Evolutionary conservation across 2,329 filamentous ascomycete genomes (phyloP).

Genomic region (Lomentospora prolificans): DNA sequence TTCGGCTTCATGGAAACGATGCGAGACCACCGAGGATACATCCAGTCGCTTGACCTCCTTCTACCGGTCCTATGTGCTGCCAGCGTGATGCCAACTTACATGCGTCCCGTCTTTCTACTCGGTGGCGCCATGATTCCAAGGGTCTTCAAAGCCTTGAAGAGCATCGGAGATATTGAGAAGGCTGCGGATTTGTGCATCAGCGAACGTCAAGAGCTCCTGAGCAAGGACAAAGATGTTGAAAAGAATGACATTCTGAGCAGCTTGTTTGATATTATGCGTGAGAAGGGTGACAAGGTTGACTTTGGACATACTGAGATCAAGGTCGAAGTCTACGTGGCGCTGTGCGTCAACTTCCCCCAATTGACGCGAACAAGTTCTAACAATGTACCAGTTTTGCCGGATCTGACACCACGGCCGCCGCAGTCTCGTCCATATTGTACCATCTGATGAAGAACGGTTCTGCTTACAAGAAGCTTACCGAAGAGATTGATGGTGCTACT

Average conservation of each 20-base stretch:
- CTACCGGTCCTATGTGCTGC: not conserved
- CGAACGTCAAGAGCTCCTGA: not conserved
- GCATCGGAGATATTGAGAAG: not conserved
- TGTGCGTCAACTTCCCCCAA: not conserved
- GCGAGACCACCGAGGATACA: not conserved
- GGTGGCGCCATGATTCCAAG: not conserved
- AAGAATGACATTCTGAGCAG: not conserved
- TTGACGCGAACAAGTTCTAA: not conserved
- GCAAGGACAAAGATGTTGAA: not conserved
- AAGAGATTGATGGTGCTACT: not conserved
- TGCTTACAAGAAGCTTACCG: not conserved
- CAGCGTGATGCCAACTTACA: not conserved
- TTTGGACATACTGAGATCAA: not conserved
- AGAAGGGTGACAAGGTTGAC: not conserved
- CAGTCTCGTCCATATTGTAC: not conserved
- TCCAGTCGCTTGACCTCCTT: not conserved
- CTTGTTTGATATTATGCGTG: not conserved
- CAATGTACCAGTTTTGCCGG: not conserved
- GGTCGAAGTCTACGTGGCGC: not conserved
- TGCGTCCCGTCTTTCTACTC: not conserved
- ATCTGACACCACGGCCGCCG: not conserved
- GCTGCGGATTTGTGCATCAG: not conserved
- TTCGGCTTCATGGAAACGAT: conserved; percentile 3
- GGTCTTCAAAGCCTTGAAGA: not conserved
- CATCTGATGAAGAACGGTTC: not conserved